phyloP scores from a whole-genome alignment of 2,329 filamentous ascomycete species.

The Claviceps lovelessii region DNA sequence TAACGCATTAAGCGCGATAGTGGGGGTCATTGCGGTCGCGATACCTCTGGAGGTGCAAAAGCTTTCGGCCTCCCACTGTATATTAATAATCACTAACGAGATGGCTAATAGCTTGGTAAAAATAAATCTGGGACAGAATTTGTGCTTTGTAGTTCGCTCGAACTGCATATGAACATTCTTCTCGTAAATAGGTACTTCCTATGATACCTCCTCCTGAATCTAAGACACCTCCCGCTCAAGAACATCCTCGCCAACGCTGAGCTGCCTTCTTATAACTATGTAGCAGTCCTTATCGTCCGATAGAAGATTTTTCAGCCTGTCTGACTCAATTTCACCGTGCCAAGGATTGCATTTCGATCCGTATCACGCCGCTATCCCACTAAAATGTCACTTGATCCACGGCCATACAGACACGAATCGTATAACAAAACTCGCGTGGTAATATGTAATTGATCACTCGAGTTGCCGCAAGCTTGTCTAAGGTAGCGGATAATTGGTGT shows the following conservation, averaged over 20 bases:
- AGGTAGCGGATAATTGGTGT: not conserved
- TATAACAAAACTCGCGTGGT: not conserved
- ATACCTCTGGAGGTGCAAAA: no score
- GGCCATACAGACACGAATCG: not conserved
- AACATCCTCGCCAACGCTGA: not conserved
- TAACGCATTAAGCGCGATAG: no score
- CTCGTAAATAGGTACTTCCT: not conserved
- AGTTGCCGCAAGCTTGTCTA: not conserved
- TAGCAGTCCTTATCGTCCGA: not conserved
- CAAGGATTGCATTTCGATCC: not conserved
- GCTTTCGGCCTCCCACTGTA: not conserved
- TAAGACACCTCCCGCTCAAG: no score
- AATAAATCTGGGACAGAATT: not conserved
- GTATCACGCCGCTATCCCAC: not conserved
- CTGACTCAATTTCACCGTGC: not conserved
- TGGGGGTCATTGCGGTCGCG: no score
- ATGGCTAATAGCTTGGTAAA: not conserved
- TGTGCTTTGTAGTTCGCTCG: not conserved
- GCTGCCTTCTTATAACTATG: not conserved
- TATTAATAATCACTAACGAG: not conserved
- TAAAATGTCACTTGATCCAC: not conserved
- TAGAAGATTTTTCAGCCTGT: not conserved
- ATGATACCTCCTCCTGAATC: not conserved
- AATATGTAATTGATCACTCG: not conserved
- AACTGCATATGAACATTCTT: not conserved